phyloP scores from a whole-genome alignment of 192 early-diverging fungal species.

The Linnemannia elongata region DNA sequence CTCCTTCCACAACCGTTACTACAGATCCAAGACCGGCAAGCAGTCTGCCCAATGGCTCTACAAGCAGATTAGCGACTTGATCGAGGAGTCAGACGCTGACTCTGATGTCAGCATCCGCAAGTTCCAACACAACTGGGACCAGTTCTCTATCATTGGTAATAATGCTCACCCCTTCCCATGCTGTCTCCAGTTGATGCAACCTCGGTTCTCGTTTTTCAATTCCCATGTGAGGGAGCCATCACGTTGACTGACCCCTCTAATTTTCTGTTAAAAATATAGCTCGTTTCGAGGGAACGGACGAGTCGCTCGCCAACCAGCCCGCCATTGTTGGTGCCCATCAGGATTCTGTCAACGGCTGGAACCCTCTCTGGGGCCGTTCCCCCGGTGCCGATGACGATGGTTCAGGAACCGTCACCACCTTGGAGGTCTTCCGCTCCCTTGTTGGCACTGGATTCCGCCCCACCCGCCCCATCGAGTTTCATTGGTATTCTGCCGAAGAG shows the following conservation, averaged over 20 bases:
- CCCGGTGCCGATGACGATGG: constrained; percentile 92
- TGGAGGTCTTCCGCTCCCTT: constrained; percentile 87
- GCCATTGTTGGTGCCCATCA: constrained; percentile 93
- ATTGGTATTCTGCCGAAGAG: constrained; percentile 96
- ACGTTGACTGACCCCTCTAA: background rate
- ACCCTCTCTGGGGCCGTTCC: constrained; percentile 79
- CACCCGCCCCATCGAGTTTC: constrained; percentile 88
- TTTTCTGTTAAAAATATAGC: constrained; percentile 56
- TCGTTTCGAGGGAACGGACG: constrained; percentile 75
- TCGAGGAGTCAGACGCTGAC: constrained; percentile 31
- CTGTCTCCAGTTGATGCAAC: background rate
- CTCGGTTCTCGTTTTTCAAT: background rate
- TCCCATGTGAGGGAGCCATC: background rate
- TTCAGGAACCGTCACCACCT: constrained; percentile 88
- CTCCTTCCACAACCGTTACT: constrained; percentile 91
- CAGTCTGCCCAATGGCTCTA: constrained; percentile 81
- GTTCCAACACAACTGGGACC: constrained; percentile 86
- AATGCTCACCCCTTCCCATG: background rate
- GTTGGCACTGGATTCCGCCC: constrained; percentile 77
- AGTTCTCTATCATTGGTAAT: constrained; percentile 77
- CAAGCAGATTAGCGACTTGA: constrained; percentile 65
- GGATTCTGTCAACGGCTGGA: constrained; percentile 89
- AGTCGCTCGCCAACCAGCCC: constrained; percentile 63
- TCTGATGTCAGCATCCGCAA: constrained; percentile 75
- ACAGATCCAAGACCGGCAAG: constrained; percentile 77